Evolutionary conservation across 2,329 filamentous ascomycete genomes (phyloP), one percentile per base, ranked within the genome.

Genomic region (Eurotiales sp.): DNA sequence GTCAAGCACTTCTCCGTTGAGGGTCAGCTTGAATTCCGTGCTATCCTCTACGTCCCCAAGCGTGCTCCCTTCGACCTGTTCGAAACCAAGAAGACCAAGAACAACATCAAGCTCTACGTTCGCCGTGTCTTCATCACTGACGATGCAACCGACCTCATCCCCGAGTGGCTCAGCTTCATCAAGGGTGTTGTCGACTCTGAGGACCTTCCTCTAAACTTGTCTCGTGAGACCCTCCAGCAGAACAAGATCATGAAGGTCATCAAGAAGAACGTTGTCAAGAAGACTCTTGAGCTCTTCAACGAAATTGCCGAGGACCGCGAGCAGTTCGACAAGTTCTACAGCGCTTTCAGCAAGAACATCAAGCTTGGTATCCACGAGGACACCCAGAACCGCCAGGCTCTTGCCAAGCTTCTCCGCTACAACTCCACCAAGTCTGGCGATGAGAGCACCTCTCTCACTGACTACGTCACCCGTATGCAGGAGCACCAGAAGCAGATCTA

Each of bases 231-330:
- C 53, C 90, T 99, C 46, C 93, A 99, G 81, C 93, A 97, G 84
- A 99, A 97, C 88, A 97, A 97, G 90, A 99, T 99, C 83, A 97
- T 97, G 93, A 97, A 97, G 88, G 93, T 97, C 76, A 97, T 97
- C 85, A 95, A 95, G 86, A 99, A 99, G 90, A 99, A 99, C 87
- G 96, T 99, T 61, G 91, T 99, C 83, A 99, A 97, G 91, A 99
- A 99, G 89, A 89, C 90, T 61, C 90, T 99, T 61, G 93, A 99
- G 83, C 90, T 99, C 74, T 99, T 99, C 87, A 84, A 85, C 68
- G 93, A 99, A 83, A 99, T 99, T 60, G 86, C 93, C 54, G 93
- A 99, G 83, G 93, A 99, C 79, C 95, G 95, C 79, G 93, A 99
- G 85, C 89, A 96, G 77, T 99, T 99, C 75, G 93, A 99, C 86